Percentiles rank a stretch among this genome's conserved stretches.
These are phyloP conservation scores for Inga oerstediana DNA, from an alignment of 306 rosid genomes.

Conservation along the genomic window DNA sequence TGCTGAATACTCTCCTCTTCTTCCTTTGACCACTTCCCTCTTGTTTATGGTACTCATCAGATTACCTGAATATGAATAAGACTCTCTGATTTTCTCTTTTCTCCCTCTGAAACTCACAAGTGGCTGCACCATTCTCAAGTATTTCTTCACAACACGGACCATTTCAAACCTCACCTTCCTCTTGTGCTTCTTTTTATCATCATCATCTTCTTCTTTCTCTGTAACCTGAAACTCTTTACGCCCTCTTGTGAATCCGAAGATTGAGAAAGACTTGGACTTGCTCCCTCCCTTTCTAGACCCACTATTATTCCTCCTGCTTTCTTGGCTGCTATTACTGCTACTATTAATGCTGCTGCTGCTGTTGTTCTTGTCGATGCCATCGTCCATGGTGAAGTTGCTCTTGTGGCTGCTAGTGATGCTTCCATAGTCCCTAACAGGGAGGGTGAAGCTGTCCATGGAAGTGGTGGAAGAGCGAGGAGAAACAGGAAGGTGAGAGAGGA, in stretches of 20 bases:
- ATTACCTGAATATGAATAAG: constrained; percentile 79
- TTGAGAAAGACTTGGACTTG: constrained; percentile 67
- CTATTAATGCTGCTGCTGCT: constrained; percentile 6
- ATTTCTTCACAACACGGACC: constrained; percentile 64
- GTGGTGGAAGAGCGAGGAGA: constrained; percentile 82
- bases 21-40: constrained; percentile 58
- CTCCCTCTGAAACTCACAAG: constrained; percentile 47
- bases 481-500: constrained; percentile 78
- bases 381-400: constrained; percentile 25
- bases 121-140: constrained; percentile 55
- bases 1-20: constrained; percentile 83
- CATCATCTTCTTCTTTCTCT: constrained; percentile 51
- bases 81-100: constrained; percentile 50
- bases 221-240: constrained; percentile 45
- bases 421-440: constrained; percentile 34
- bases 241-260: constrained; percentile 64
- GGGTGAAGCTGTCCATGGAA: constrained; percentile 67
- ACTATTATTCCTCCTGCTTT: constrained; percentile 6
- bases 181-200: constrained; percentile 52
- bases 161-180: constrained; percentile 52
- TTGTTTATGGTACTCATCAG: constrained; percentile 50
- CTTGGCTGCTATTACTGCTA: constrained; percentile 23
- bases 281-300: constrained; percentile 45
- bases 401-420: constrained; percentile 34
- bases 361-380: neutral